phyloP scores from a whole-genome alignment of 2,329 filamentous ascomycete species.

The Albifimbria verrucaria region DNA sequence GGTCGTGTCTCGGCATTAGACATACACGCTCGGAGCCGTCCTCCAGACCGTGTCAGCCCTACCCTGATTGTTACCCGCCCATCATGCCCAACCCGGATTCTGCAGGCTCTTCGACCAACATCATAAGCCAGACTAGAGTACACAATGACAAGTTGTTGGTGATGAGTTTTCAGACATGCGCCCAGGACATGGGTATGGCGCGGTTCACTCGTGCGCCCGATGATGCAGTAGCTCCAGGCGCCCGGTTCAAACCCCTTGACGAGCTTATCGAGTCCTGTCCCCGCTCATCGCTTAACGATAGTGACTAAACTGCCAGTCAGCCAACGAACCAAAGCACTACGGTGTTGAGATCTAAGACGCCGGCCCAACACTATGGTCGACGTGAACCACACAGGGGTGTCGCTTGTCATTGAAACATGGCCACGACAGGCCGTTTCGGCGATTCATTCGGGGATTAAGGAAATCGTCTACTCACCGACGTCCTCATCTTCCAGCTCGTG shows the following conservation, averaged over 20 bases:
- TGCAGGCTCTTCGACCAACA: neutral
- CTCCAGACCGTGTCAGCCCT: neutral
- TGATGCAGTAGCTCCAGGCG: neutral
- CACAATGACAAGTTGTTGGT: neutral
- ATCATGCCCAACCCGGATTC: neutral
- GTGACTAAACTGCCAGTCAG: conserved; percentile 33
- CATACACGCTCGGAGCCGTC: neutral
- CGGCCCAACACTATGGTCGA: no score
- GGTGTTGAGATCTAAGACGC: no score
- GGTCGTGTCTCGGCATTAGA: neutral
- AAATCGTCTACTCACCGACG: conserved; percentile 66
- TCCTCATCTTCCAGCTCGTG: conserved; percentile 96
- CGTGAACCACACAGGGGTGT: no score
- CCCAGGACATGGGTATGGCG: neutral
- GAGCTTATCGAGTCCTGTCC: neutral
- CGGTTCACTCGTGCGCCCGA: neutral
- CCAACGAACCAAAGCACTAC: no score
- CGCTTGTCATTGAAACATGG: neutral
- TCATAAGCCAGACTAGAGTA: neutral
- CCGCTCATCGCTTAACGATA: conserved; percentile 64
- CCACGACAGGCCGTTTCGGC: neutral
- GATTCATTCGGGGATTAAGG: neutral
- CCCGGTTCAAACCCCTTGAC: neutral
- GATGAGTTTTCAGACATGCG: neutral
- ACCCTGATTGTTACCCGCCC: neutral